phyloP scores from a whole-genome alignment of 2,329 filamentous ascomycete species.

The Piedraia hortae region DNA sequence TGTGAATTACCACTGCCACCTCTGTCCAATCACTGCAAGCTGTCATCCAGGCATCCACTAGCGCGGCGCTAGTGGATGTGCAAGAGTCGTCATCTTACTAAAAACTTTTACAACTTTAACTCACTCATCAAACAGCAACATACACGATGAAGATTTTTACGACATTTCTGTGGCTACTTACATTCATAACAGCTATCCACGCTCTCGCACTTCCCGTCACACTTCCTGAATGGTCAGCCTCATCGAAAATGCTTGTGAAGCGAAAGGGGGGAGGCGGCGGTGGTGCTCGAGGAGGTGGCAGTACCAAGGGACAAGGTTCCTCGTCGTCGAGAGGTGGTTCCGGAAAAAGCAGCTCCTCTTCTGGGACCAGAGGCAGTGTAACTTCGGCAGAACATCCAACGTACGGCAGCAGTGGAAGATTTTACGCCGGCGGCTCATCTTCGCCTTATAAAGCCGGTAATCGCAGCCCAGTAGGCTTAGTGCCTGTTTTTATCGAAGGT shows the following conservation, averaged over 20 bases:
- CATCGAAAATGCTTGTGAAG: slow-evolving; percentile 10
- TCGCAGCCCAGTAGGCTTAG: neutral
- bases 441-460: neutral
- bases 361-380: slow-evolving; percentile 1
- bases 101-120: too few relatives aligned
- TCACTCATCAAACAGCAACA: too few relatives aligned
- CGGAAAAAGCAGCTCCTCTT: slow-evolving; percentile 5
- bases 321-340: too few relatives aligned
- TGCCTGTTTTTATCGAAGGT: neutral
- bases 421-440: slow-evolving; percentile 1
- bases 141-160: too few relatives aligned
- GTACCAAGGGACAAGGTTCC: slow-evolving; percentile 4
- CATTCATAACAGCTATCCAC: slow-evolving; percentile 10
- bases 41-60: too few relatives aligned
- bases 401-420: slow-evolving; percentile 1
- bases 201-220: slow-evolving; percentile 8
- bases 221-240: neutral
- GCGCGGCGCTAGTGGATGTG: too few relatives aligned
- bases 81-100: too few relatives aligned
- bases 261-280: slow-evolving; percentile 21
- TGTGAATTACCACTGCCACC: too few relatives aligned
- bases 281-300: slow-evolving; percentile 16
- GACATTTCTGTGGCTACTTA: slow-evolving; percentile 8
- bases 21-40: too few relatives aligned
- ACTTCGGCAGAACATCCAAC: too few relatives aligned